Base-by-base conservation (phyloP, 805 yeast species). In the Wickerhamiella qilinensis region DNA sequence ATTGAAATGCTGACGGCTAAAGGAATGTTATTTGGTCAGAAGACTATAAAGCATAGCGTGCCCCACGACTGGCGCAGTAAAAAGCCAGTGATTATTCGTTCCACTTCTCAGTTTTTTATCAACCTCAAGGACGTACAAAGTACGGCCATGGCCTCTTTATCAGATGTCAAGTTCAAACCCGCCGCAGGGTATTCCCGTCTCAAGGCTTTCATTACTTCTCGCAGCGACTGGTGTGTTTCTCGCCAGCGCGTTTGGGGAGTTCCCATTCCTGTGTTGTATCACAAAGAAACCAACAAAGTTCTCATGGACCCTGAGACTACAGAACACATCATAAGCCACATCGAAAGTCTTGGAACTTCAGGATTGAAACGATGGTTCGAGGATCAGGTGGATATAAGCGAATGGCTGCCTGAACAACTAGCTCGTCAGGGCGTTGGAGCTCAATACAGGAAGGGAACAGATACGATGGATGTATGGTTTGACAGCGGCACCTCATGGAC, bases 381-480 rank as follows among this genome's bases (percentile, higher is more conserved):
- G 3, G 57, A 53, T 1, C 73, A 70, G 38, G 56, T 52, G 0
- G 69, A 71, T 35, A 60, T 77, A 33, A 44, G 58, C 4, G 65
- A 72, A 43, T 91, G 96, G 96, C 55, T 91, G 14, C 95, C 95
- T 0, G 64, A 62, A 2, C 48, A 57, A 7, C 35, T 38, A 20
- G 36, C 36, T 24, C 4, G 61, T 63, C 39, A 56, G 63, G 28
- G 20, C 15, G 50, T 60, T 21, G 77, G 74, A 0, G 39, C 49
- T 2, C 48, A 62, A 2, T 79, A 66, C 45, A 51, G 52, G 19
- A 78, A 82, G 50, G 88, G 94, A 1, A 69, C 65, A 33, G 98
- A 91, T 49, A 91, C 98, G 0, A 80, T 91, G 85, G 99, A 91
- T 59, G 98, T 91, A 16, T 91, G 99, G 99, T 88, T 91, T 60